Base-by-base conservation (phyloP, 2,329 filamentous ascomycete species). In the Fusarium gaditjirri region DNA sequence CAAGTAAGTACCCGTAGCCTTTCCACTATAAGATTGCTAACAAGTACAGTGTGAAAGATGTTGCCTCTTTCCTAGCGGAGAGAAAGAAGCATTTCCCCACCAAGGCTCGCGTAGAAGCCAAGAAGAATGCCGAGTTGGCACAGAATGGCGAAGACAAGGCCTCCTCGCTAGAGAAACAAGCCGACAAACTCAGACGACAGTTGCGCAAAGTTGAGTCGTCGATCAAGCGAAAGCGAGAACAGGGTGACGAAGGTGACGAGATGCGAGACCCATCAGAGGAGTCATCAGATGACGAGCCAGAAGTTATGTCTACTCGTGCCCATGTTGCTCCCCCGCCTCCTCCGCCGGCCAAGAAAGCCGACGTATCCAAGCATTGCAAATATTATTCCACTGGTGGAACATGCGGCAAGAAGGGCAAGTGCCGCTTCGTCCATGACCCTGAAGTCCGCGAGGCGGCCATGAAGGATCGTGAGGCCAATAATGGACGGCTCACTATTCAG, bases 81-180 rank as follows among this genome's bases (percentile, higher is more conserved):
- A 90, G 95, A 65, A 92, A 88, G 78, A 92, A 90, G 72, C 91
- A 92, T 56, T 98, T 89, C 79, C 95, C 95, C 4, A 98, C 95
- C 5, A 89, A 90, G 79, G 89, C 89, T 65, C 90, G 93, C 61
- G 84, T 90, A 69, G 87, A 89, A 68, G 89, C 89, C 71, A 93
- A 88, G 81, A 88, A 89, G 70, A 86, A 86, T 74, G 83, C 82
- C 64, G 81, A 83, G 75, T 77, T 82, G 75, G 80, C 82, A 65
- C 80, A 82, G 43, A 82, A 80, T 46, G 86, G 88, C 61, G 85
- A 87, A 61, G 89, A 91, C 78, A 91, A 93, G 79, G 88, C 90
- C 49, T 91, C 83, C 53, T 85, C 85, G 65, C 81, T 90, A 25
- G 87, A 89, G 75, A 88, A 84, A 74, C 83, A 89, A 71, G 89